Conservation (phyloP, 2,329 filamentous ascomycete genomes). For the Cladosporium sp. region DNA sequence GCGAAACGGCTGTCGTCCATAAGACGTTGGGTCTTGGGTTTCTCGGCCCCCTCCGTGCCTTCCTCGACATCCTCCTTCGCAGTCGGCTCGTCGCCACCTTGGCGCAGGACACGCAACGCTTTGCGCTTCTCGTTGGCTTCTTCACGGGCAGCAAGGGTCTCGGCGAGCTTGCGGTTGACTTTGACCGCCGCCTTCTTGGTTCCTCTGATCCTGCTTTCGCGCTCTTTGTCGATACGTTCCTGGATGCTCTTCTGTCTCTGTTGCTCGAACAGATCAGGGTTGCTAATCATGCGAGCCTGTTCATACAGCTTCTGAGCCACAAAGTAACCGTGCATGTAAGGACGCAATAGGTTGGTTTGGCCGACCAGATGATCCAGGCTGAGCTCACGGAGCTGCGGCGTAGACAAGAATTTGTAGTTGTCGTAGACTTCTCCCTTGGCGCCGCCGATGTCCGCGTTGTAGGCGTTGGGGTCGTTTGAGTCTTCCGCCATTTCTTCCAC, state of each 20-base stretch:
- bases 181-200: slow-evolving; percentile 87
- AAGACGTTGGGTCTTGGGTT: slow-evolving; percentile 43
- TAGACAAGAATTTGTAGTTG: slow-evolving; percentile 97
- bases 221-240: slow-evolving; percentile 94
- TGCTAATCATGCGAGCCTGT: slow-evolving; percentile 85
- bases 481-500: slow-evolving; percentile 98
- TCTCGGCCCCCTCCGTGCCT: slow-evolving; percentile 21
- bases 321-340: slow-evolving; percentile 99
- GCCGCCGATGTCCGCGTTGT: slow-evolving; percentile 36
- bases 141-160: slow-evolving; percentile 61
- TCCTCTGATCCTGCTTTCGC: slow-evolving; percentile 86
- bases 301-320: slow-evolving; percentile 94
- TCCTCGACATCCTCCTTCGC: slow-evolving; percentile 42
- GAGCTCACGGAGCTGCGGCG: slow-evolving; percentile 78
- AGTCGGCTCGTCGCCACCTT: slow-evolving; percentile 50
- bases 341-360: slow-evolving; percentile 81
- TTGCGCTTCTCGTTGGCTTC: slow-evolving; percentile 57
- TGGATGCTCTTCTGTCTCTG: slow-evolving; percentile 86
- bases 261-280: slow-evolving; percentile 91
- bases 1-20: slow-evolving; percentile 84
- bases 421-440: slow-evolving; percentile 75
- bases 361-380: slow-evolving; percentile 86
- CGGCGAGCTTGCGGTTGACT: slow-evolving; percentile 76
- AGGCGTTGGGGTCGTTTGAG: slow-evolving; percentile 58
- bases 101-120: slow-evolving; percentile 51